Base-by-base conservation (phyloP, 176 grass and related monocot genomes). In the Zea luxurians region DNA sequence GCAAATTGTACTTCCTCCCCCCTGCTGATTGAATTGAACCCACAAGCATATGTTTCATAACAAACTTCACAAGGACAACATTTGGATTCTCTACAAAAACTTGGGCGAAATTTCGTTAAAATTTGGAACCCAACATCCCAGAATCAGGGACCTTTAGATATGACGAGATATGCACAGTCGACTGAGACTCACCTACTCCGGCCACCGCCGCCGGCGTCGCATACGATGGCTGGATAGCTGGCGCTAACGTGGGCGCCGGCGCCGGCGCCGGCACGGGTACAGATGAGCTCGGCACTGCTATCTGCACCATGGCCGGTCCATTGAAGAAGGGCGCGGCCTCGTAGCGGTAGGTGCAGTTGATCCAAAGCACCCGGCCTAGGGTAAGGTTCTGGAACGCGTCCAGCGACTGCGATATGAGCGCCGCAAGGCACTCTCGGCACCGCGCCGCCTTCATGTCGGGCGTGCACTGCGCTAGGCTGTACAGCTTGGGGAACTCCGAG, bases 401-500 rank as follows among this genome's bases (percentile, higher is more conserved):
- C 21, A 37, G 48, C 0, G 16, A 49, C 7, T 36, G 0, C n/a
- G 12, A 15, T 5, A 83, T 61, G 6, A 74, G n/a, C 4, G 13
- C 4, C 9, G 64, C 17, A 61, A 96, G 83, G 68, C 92, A 96
- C 0, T 4, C 11, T 6, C 64, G 55, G 66, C 92, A 96, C 8
- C 38, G 17, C 11, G 7, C 60, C 64, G 35, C 44, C 11, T 65
- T 7, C 67, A 68, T 2, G 77, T 92, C 90, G 17, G 85, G 82
- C n/a, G 68, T 88, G 87, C 93, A 97, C 88, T 97, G 90, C 17
- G 62, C 65, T 13, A 88, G 4, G 37, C 40, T 66, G 48, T 97
- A 97, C 49, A 97, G 80, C 41, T 65, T 68, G 17, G 83, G 87
- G 13, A 61, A 15, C 7, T 66, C 27, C 27, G 27, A 15, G 8